phyloP scores from a whole-genome alignment of 495 filamentous ascomycete genomes.

The Parachaetomium inaequale region DNA sequence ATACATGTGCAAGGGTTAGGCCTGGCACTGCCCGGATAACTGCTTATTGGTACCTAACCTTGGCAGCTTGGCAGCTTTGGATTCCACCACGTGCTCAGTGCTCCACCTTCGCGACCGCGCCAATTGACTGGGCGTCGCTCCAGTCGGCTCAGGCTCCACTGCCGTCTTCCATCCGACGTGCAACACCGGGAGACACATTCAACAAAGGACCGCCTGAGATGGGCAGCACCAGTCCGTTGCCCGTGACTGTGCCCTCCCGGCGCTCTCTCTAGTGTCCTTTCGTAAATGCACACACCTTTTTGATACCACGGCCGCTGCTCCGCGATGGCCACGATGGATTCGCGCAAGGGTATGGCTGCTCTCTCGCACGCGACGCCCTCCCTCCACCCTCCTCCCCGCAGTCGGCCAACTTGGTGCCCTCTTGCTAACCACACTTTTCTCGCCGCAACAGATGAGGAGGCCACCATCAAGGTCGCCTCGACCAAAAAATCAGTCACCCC shows the following conservation, averaged over 20 bases:
- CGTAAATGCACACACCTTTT: constrained; percentile 10
- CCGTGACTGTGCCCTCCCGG: background rate
- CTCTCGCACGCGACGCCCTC: background rate
- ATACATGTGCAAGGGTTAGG: too few relatives aligned
- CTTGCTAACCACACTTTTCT: background rate
- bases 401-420: background rate
- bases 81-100: too few relatives aligned
- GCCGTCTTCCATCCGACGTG: background rate
- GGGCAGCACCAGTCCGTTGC: constrained; percentile 5
- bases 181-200: background rate
- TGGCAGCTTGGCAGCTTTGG: too few relatives aligned
- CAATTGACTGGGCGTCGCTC: background rate
- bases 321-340: constrained; percentile 29
- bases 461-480: constrained; percentile 56
- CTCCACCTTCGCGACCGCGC: background rate
- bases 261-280: background rate
- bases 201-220: constrained; percentile 13
- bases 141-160: too few relatives aligned
- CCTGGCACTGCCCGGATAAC: too few relatives aligned
- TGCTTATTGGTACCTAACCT: too few relatives aligned
- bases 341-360: constrained; percentile 31
- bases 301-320: constrained; percentile 15
- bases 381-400: background rate
- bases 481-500: constrained; percentile 50
- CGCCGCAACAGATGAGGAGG: constrained; percentile 43